Percentiles rank a stretch among this genome's conserved stretches.
These are phyloP conservation scores for Suhomyces faveliae DNA, from an alignment of 805 yeast species.

Conservation along the genomic window DNA sequence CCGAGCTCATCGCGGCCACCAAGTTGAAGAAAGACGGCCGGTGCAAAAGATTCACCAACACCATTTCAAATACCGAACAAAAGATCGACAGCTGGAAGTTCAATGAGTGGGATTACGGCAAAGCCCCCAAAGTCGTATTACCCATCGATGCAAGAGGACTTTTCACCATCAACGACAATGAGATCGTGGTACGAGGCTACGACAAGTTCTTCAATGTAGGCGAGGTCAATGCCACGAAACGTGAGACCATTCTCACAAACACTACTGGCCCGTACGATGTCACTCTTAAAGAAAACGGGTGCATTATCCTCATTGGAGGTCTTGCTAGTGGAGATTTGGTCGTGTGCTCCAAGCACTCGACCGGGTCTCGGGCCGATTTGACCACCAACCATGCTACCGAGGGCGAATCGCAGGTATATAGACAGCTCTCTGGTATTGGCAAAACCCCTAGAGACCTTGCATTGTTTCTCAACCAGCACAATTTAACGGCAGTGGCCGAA, in stretches of 20 bases:
- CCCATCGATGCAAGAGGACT: slow-evolving; percentile 85
- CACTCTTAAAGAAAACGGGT: slow-evolving; percentile 89
- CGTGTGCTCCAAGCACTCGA: slow-evolving; percentile 89
- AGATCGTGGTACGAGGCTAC: slow-evolving; percentile 80
- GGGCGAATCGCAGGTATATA: slow-evolving; percentile 58
- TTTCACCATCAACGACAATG: slow-evolving; percentile 49
- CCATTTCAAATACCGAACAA: slow-evolving; percentile 9
- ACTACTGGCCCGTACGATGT: slow-evolving; percentile 78
- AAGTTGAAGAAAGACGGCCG: slow-evolving; percentile 21
- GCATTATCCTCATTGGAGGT: slow-evolving; percentile 82
- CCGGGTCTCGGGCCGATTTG: slow-evolving; percentile 61
- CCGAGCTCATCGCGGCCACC: slow-evolving; percentile 18
- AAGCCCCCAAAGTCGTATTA: slow-evolving; percentile 43
- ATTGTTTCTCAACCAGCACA: slow-evolving; percentile 42
- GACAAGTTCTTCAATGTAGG: slow-evolving; percentile 87
- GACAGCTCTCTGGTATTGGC: slow-evolving; percentile 47
- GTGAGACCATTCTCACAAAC: slow-evolving; percentile 38
- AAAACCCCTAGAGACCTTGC: slow-evolving; percentile 55
- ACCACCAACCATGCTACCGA: slow-evolving; percentile 69
- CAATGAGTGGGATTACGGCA: slow-evolving; percentile 84
- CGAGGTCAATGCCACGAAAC: slow-evolving; percentile 57
- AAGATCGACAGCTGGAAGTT: slow-evolving; percentile 63
- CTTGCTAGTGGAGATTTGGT: slow-evolving; percentile 70
- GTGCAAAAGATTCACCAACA: slow-evolving; percentile 15
- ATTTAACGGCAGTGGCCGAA: slow-evolving; percentile 87